Conservation (phyloP, 2,329 filamentous ascomycete species). For the Diaporthe caulivora region DNA sequence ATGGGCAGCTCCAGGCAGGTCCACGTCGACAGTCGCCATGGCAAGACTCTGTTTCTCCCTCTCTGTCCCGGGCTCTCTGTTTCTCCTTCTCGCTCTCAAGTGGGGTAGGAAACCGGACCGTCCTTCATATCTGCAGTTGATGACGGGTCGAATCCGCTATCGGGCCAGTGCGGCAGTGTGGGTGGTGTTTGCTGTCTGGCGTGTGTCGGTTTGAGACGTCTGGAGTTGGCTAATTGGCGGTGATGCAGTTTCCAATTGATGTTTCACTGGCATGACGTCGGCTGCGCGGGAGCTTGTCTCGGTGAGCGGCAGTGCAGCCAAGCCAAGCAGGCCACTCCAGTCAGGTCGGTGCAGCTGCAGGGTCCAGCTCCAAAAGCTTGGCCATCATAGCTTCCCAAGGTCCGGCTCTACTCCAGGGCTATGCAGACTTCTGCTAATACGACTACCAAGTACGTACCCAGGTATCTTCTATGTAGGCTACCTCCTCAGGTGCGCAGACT, state of each 20-base stretch:
- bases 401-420: no score
- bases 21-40: conserved; percentile 38
- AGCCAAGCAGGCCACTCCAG: no score
- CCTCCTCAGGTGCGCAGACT: no score
- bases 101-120: neutral
- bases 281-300: no score
- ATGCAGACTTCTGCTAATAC: no score
- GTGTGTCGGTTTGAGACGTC: neutral
- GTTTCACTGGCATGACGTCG: conserved; percentile 20
- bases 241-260: neutral
- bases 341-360: no score
- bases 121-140: conserved; percentile 6
- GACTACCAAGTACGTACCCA: no score
- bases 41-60: neutral
- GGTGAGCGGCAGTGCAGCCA: no score
- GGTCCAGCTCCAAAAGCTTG: no score
- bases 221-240: neutral
- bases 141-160: neutral
- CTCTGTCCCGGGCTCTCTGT: no score
- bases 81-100: conserved; percentile 18
- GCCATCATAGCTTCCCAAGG: no score
- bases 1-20: conserved; percentile 20
- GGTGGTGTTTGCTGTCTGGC: neutral
- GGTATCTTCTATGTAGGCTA: no score
- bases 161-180: neutral